phyloP scores from a whole-genome alignment of 306 rosid species.

The Dryas alaskensis region DNA sequence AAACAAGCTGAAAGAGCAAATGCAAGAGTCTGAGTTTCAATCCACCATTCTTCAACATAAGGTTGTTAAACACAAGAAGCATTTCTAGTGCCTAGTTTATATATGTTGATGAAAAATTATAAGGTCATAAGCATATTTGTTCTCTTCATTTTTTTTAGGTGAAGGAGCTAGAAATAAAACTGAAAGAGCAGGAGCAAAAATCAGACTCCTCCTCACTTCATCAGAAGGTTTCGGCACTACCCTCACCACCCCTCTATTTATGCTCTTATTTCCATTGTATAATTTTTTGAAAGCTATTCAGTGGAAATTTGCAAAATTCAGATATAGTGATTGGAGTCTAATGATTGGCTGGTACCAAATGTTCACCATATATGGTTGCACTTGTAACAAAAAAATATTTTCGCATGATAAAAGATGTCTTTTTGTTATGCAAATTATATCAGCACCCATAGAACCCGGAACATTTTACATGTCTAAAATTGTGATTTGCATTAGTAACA shows the following conservation, averaged over 20 bases:
- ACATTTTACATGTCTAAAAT: not conserved
- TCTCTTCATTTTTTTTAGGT: conserved; percentile 39
- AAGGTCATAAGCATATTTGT: conserved; percentile 6
- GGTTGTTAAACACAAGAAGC: conserved; percentile 40
- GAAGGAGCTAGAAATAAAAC: conserved; percentile 63
- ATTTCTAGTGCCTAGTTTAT: conserved; percentile 2
- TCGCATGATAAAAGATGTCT: not conserved
- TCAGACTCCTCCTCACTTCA: conserved; percentile 44
- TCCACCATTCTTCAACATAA: conserved; percentile 58
- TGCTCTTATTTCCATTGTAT: not conserved
- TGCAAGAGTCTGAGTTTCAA: conserved; percentile 56
- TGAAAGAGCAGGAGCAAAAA: conserved; percentile 59
- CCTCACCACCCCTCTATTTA: not conserved
- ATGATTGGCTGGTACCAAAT: not conserved
- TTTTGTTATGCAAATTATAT: not conserved
- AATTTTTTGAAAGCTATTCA: not conserved
- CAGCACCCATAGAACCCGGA: not conserved
- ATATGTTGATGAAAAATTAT: conserved; percentile 5
- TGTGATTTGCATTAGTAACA: not conserved
- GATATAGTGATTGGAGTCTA: not conserved
- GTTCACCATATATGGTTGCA: not conserved
- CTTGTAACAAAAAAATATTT: not conserved
- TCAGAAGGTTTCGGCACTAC: conserved; percentile 47
- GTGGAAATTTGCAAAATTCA: not conserved
- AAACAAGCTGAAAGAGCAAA: conserved; percentile 56